Evolutionary conservation across 2,329 filamentous ascomycete species (phyloP), one percentile per base, ranked within the genome.

Genomic region (Colletotrichum eremochloae): DNA sequence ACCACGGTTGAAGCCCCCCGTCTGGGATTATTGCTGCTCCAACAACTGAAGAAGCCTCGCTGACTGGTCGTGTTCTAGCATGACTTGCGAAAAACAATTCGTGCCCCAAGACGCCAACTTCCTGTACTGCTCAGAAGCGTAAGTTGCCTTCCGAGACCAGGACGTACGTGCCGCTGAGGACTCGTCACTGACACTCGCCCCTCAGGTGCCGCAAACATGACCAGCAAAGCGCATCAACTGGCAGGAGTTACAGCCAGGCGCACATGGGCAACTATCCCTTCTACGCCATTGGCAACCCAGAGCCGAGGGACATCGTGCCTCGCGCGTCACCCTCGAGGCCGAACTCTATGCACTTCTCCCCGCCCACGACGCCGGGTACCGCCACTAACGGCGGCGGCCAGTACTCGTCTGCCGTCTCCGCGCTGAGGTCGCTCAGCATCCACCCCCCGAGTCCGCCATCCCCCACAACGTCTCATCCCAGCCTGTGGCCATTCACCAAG

Each of bases 11-110:
- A 72, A 71, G 70, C 67, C 36, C 58, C 53, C 48, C 6, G 53
- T 40, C 31, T 48, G 33, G 44, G 60, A 42, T 60, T 75, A 72
- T 74, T 69, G 79, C 81, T 81, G 78, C 79, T 81, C 80, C 79
- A 79, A 79, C 74, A 65, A 74, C 64, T 20, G 33, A 64, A 48
- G 65, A 62, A 72, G 73, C 76, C 71, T 40, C 60, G 77, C 81
- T 81, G 74, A 81, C 77, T 67, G 75, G 63, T 74, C 71, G 38
- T 71, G 63, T 64, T 76, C 57, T 76, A 92, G 90, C 81, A 91
- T 91, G 89, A 88, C 86, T 12, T 92, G 90, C 80, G 90, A 91
- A 79, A 91, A 91, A 81, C 89, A 91, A 81, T 91, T 91, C 79
- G 80, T 90, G 33, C 86, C 89, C 62, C 83, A 86, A 52, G 87